phyloP scores from a whole-genome alignment of 2,329 filamentous ascomycete species.

The Neurospora sp. region DNA sequence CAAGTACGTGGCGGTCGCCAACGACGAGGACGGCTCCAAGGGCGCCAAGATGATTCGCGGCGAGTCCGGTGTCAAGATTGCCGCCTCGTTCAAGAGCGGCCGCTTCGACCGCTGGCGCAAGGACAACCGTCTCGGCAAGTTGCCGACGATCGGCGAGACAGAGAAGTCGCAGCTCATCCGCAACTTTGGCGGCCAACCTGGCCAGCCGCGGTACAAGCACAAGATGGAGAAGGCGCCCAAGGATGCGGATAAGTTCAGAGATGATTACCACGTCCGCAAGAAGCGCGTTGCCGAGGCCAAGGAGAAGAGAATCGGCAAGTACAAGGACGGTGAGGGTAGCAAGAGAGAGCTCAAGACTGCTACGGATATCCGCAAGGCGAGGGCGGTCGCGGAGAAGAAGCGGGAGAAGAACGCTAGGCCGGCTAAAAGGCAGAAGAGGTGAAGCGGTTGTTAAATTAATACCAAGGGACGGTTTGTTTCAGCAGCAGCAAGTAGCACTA shows the following conservation, averaged over 20 bases:
- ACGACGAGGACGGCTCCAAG: conserved; percentile 88
- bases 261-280: conserved; percentile 85
- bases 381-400: conserved; percentile 66
- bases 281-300: conserved; percentile 80
- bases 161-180: conserved; percentile 43
- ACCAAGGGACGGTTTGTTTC: background rate
- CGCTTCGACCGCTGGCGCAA: conserved; percentile 90
- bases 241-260: conserved; percentile 82
- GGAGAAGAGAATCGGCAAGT: conserved; percentile 71
- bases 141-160: conserved; percentile 75
- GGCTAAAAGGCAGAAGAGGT: conserved; percentile 40
- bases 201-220: conserved; percentile 57
- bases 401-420: conserved; percentile 85
- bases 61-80: conserved; percentile 92
- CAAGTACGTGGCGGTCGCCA: conserved; percentile 85
- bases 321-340: conserved; percentile 63
- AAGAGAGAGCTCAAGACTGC: conserved; percentile 69
- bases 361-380: conserved; percentile 76
- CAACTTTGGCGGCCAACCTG: conserved; percentile 10
- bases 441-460: background rate
- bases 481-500: background rate
- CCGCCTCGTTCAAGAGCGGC: conserved; percentile 84
- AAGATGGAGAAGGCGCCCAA: conserved; percentile 83
- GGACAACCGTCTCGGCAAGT: conserved; percentile 66
- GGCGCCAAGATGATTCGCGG: conserved; percentile 65